phyloP scores from a whole-genome alignment of 2,329 filamentous ascomycete genomes.

The Xylaria hypoxylon region DNA sequence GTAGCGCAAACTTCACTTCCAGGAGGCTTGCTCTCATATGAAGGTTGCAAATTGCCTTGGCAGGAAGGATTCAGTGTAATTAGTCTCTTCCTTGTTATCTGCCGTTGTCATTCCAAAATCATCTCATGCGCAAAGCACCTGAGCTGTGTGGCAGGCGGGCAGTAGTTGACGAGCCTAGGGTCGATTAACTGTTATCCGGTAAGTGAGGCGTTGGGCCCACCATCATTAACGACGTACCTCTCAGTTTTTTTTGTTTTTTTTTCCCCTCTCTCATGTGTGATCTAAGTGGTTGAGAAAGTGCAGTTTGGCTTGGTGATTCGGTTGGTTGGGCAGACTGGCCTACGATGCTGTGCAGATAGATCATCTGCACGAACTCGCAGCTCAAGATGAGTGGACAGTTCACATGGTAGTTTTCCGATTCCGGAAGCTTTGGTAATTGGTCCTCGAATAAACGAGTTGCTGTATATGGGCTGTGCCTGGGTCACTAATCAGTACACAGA shows the following conservation, averaged over 20 bases:
- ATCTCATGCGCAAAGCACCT: background rate
- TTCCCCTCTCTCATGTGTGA: background rate
- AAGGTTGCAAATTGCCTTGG: no score
- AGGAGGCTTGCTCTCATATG: no score
- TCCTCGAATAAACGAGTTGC: background rate
- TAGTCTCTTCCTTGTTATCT: no score
- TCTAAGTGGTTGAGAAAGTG: conserved; percentile 1
- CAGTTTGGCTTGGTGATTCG: conserved; percentile 12
- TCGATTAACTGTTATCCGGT: background rate
- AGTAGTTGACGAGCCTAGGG: background rate
- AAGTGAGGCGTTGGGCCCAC: background rate
- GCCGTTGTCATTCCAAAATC: no score
- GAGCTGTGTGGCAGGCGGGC: background rate
- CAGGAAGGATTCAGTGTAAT: no score
- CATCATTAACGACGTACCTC: no score
- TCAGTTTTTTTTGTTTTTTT: no score
- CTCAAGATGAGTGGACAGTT: background rate
- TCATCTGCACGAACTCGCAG: conserved; percentile 1
- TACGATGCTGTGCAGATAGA: conserved; percentile 14
- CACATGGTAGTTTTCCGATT: background rate
- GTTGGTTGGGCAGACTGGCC: background rate
- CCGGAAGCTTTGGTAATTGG: background rate
- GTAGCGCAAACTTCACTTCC: no score
- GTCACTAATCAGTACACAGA: background rate
- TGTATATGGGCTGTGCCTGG: no score